Base-by-base conservation (phyloP, 1,139 yeast species). In the Geotrichum reessii region DNA sequence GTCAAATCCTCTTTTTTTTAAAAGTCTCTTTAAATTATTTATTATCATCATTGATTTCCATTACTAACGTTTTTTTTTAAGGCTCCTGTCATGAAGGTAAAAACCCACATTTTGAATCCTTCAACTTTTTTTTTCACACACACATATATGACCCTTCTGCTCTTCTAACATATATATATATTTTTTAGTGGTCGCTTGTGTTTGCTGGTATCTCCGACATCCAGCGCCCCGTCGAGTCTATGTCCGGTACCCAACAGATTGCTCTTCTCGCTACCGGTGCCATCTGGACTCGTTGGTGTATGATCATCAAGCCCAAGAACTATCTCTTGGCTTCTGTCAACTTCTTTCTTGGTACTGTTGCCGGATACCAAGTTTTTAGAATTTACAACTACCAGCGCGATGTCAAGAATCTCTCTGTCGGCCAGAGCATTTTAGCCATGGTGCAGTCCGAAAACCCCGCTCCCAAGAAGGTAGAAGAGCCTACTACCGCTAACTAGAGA, bases 261-360 rank as follows among this genome's bases (percentile, higher is more conserved):
- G 96, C 99, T 0, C 79, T 93, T 61, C 81, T 88, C 67, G 93
- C 93, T 53, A 93, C 99, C 0, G 99, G 98, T 59, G 84, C 83
- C 58, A 91, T 93, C 68, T 93, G 99, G 99, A 93, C 99, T 52
- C 84, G 99, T 73, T 93, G 99, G 99, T 92, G 97, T 37, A 82
- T 91, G 74, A 95, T 91, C 63, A 93, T 93, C 71, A 84, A 78
- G 67, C 99, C 99, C 57, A 86, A 88, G 75, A 93, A 93, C 76
- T 79, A 81, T 66, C 77, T 93, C 62, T 80, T 93, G 66, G 99
- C 98, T 3, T 84, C 95, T 37, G 99, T 93, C 61, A 93, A 93
- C 76, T 90, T 91, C 79, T 93, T 93, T 79, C 78, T 93, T 63
- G 97, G 96, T 31, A 78, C 85, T 47, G 96, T 95, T 51, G 97